phyloP scores from a whole-genome alignment of 2,329 filamentous ascomycete genomes.

The Penicillium griseofulvum region DNA sequence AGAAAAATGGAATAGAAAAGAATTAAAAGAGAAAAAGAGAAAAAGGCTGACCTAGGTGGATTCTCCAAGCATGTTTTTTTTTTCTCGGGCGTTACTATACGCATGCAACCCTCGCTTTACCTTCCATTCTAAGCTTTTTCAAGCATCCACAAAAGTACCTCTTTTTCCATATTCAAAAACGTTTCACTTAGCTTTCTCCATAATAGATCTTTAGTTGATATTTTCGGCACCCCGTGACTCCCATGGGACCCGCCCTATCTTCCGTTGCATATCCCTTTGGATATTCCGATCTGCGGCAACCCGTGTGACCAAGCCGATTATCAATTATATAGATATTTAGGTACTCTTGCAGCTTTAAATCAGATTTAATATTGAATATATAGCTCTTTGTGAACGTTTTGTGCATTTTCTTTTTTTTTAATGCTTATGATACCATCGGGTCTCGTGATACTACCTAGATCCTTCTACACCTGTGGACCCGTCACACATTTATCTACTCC shows the following conservation, averaged over 20 bases:
- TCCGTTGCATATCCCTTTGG: not conserved
- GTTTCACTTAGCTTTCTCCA: not conserved
- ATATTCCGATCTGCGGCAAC: conserved; percentile 9
- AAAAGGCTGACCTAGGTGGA: conserved; percentile 10
- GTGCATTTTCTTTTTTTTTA: too few species aligned
- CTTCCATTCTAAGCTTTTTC: conserved; percentile 10
- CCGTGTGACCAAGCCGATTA: conserved; percentile 4
- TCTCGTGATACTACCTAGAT: not conserved
- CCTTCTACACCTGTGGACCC: not conserved
- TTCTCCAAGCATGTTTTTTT: conserved; percentile 11
- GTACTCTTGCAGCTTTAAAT: not conserved
- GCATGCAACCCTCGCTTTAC: conserved; percentile 18
- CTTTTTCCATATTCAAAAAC: not conserved
- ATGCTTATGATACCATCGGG: too few species aligned
- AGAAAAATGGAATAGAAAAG: not conserved
- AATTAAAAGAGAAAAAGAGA: conserved; percentile 3
- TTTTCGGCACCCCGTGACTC: conserved; percentile 10
- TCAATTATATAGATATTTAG: not conserved
- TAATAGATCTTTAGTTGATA: conserved; percentile 1
- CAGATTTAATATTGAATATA: not conserved
- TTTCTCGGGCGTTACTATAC: conserved; percentile 11
- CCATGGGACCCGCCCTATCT: not conserved
- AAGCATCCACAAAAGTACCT: not conserved
- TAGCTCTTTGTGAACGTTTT: not conserved
- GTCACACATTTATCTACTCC: not conserved